Conservation (phyloP, 2,329 filamentous ascomycete species). For the Ascochyta koolunga region DNA sequence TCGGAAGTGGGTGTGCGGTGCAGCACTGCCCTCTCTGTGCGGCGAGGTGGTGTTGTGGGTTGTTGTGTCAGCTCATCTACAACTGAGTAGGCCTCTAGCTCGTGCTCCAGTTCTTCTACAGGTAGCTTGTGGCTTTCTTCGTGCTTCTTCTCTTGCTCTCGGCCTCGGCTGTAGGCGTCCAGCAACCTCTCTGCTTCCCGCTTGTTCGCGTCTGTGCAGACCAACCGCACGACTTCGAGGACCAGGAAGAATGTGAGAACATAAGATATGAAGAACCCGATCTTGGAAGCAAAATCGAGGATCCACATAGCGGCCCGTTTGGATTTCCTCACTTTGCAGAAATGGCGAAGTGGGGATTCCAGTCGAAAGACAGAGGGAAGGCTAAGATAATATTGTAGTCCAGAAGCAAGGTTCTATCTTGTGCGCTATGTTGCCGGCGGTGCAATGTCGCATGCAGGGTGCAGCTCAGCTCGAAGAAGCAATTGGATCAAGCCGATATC, state of each 20-base stretch:
- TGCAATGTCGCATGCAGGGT: slow-evolving; percentile 16
- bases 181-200: slow-evolving; percentile 31
- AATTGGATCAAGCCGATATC: slow-evolving; percentile 10
- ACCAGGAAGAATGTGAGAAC: slow-evolving; percentile 27
- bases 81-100: slow-evolving; percentile 4
- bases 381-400: background rate
- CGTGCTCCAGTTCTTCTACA: slow-evolving; percentile 10
- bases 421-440: slow-evolving; percentile 7
- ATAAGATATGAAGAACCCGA: slow-evolving; percentile 34
- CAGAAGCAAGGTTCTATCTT: slow-evolving; percentile 5
- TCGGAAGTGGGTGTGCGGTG: slow-evolving; percentile 12
- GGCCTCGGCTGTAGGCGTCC: slow-evolving; percentile 24
- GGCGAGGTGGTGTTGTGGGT: slow-evolving; percentile 7
- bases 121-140: slow-evolving; percentile 2
- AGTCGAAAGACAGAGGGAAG: background rate
- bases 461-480: slow-evolving; percentile 9
- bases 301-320: slow-evolving; percentile 10
- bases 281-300: slow-evolving; percentile 9
- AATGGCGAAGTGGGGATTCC: background rate
- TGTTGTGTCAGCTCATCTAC: background rate
- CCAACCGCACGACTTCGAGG: slow-evolving; percentile 29
- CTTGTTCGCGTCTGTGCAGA: slow-evolving; percentile 30
- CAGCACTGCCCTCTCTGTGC: background rate
- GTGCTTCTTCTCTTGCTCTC: slow-evolving; percentile 6
- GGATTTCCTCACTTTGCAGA: background rate